Evolutionary conservation across 768 basidiomycete genomes (phyloP), one percentile per base, ranked within the genome.

Genomic region (Pleurotus tuber-regium): DNA sequence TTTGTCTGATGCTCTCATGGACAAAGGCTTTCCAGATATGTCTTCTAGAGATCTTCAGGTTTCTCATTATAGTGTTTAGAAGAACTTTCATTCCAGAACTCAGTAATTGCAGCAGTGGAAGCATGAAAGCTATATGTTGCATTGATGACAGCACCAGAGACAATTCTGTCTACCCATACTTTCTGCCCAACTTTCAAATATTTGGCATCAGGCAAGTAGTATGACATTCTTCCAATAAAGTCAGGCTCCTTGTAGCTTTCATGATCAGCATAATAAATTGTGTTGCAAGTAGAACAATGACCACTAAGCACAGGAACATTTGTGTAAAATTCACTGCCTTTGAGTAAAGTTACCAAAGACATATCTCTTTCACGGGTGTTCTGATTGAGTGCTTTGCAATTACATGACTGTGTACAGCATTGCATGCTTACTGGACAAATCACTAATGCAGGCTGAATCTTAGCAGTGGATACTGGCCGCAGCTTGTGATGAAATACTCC

Each of bases 231-330:
- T 14, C 35, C n/a, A 36, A n/a, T 4, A 9, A n/a, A n/a, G 19
- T 14, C 4, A 36, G 35, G 9, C n/a, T 36, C 14, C 14, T 25
- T 40, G 35, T 28, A 26, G 18, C 30, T 16, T 38, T 62, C 57
- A 58, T 60, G 59, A 51, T 62, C 59, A 39, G 59, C 54, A 51
- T 49, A 53, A 39, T 56, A 60, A 24, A 55, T 33, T 12, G 53
- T 52, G 14, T 53, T 26, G 38, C 60, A 61, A 24, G 16, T 21
- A 39, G 28, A 16, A 50, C 56, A 58, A 54, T 56, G 46, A 40
- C 51, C 60, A 30, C 53, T 47, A 10, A 57, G 43, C 18, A 59
- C 58, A 33, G 51, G 43, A 30, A 54, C 44, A 53, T 57, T 46
- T 26, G 16, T 26, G n/a, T n/a, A 36, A 19, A n/a, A 19, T n/a